These are phyloP conservation scores for Solanum hybrid DNA, from an alignment of 305 asterid species.

Conservation along the genomic window DNA sequence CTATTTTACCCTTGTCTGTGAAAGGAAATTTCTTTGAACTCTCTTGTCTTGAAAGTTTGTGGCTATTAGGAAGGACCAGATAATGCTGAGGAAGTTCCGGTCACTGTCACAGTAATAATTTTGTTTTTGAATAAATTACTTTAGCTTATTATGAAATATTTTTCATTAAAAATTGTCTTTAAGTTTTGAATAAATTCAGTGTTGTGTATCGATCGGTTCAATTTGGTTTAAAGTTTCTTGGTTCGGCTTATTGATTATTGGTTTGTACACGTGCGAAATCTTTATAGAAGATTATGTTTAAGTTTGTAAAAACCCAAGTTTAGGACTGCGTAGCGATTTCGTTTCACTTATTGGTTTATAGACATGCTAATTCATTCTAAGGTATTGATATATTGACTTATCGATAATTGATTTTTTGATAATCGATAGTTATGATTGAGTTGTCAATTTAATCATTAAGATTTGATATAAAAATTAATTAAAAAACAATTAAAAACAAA, in stretches of 20 bases:
- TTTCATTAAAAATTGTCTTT: neutral
- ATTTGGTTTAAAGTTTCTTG: neutral
- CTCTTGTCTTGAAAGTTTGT: neutral
- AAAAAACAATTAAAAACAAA: neutral
- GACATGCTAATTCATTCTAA: neutral
- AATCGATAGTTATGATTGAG: neutral
- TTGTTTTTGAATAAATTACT: neutral
- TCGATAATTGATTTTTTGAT: neutral
- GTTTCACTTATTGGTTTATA: neutral
- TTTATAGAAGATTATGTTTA: neutral
- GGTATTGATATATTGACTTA: neutral
- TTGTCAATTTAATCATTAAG: neutral
- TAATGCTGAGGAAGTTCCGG: neutral
- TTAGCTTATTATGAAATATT: neutral
- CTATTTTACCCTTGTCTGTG: neutral
- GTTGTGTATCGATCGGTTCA: neutral
- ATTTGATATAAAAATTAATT: neutral
- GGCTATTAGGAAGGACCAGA: neutral
- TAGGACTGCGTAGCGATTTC: neutral
- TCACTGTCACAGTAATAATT: neutral
- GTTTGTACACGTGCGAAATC: neutral
- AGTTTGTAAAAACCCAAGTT: neutral
- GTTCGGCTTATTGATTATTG: neutral
- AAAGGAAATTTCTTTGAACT: neutral
- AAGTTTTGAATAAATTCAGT: neutral